phyloP scores from a whole-genome alignment of 2,329 filamentous ascomycete species.

The Gyromitra esculenta region DNA sequence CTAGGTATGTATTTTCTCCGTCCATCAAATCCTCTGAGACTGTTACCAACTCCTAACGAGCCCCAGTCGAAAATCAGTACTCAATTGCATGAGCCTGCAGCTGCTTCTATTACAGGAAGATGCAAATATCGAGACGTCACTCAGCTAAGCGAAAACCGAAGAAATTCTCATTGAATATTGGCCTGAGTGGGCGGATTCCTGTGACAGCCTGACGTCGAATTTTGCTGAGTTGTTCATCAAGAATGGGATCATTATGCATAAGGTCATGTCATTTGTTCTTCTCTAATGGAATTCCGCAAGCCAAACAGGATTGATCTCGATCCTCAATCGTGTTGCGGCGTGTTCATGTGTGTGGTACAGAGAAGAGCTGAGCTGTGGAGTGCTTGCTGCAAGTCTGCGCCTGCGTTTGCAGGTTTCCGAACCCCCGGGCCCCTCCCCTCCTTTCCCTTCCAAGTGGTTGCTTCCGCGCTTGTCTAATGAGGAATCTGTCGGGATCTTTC shows the following conservation, averaged over 20 bases:
- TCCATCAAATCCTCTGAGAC: neutral
- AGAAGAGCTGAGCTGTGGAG: neutral
- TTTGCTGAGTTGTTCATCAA: conserved; percentile 24
- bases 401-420: conserved; percentile 8
- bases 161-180: neutral
- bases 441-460: neutral
- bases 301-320: conserved; percentile 17
- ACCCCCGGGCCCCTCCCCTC: conserved; percentile 18
- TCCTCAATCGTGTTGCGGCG: conserved; percentile 6
- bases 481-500: conserved; percentile 18
- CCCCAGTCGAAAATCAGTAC: neutral
- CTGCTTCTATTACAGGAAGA: neutral
- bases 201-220: neutral
- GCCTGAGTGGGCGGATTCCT: neutral
- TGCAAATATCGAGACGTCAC: conserved; percentile 9
- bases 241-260: conserved; percentile 3
- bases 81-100: neutral
- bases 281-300: conserved; percentile 10
- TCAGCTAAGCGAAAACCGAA: neutral
- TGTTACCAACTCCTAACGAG: neutral
- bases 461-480: conserved; percentile 12
- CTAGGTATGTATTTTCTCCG: neutral
- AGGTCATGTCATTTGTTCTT: conserved; percentile 23
- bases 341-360: conserved; percentile 11
- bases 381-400: neutral